phyloP scores from a whole-genome alignment of 2,329 filamentous ascomycete genomes.

The Aspergillus sergii region DNA sequence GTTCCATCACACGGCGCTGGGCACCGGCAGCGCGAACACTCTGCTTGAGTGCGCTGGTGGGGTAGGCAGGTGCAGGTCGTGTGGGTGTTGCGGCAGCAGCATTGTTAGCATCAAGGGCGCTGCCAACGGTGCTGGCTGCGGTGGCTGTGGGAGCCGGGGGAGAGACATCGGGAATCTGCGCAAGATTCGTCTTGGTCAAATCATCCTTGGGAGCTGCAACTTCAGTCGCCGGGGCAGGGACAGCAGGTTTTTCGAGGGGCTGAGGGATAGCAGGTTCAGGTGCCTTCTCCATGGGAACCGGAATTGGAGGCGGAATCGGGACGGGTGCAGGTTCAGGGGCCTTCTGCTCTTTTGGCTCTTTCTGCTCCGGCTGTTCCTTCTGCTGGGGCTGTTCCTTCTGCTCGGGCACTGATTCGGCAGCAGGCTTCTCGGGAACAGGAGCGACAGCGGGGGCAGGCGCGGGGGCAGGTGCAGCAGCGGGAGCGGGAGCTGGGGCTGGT shows the following conservation, averaged over 20 bases:
- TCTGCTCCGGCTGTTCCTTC: background rate
- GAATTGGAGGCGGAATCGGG: conserved; percentile 44
- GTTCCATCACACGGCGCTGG: conserved; percentile 84
- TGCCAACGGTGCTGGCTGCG: conserved; percentile 83
- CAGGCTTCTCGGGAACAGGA: conserved; percentile 11
- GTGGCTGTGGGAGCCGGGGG: conserved; percentile 77
- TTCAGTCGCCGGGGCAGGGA: conserved; percentile 43
- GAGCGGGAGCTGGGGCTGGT: conserved; percentile 28
- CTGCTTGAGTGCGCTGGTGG: conserved; percentile 74
- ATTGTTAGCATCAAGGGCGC: conserved; percentile 75
- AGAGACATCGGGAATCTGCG: conserved; percentile 83
- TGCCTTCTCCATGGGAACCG: conserved; percentile 45
- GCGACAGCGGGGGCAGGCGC: conserved; percentile 28
- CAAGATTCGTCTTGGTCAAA: conserved; percentile 88
- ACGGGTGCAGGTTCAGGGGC: conserved; percentile 26
- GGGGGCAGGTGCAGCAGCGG: conserved; percentile 19
- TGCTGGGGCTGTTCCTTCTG: conserved; percentile 9
- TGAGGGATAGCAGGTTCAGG: conserved; percentile 34
- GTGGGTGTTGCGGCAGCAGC: conserved; percentile 52
- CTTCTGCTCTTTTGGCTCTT: conserved; percentile 12
- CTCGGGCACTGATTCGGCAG: conserved; percentile 12
- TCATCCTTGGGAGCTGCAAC: conserved; percentile 75
- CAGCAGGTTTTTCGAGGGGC: conserved; percentile 40
- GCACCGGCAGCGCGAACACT: conserved; percentile 77
- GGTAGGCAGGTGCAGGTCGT: conserved; percentile 69